Evolutionary conservation across 2,329 filamentous ascomycete genomes (phyloP).

Genomic region (Paracoccidioides brasiliensis): DNA sequence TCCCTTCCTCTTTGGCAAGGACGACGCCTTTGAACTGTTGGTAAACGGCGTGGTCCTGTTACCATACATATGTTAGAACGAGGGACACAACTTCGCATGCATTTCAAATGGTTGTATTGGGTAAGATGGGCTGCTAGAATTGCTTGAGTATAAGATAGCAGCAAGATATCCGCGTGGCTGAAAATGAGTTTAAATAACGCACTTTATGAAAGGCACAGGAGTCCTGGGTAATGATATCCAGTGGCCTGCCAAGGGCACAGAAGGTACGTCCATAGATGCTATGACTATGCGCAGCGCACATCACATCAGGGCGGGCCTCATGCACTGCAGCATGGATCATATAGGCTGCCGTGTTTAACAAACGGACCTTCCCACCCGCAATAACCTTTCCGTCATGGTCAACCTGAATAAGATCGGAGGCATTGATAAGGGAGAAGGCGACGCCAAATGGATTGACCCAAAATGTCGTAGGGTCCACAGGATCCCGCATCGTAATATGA

Average conservation of each 20-base stretch:
- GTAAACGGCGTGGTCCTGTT: constrained; percentile 40
- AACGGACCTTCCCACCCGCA: constrained; percentile 41
- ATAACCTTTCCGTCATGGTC: constrained; percentile 49
- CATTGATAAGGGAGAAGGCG: constrained; percentile 49
- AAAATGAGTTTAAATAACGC: not conserved
- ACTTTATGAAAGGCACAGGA: constrained; percentile 34
- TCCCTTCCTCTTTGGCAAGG: constrained; percentile 40
- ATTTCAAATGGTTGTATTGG: not conserved
- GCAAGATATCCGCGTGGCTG: not conserved
- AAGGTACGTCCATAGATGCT: constrained; percentile 38
- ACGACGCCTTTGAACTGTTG: constrained; percentile 42
- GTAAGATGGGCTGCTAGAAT: not conserved
- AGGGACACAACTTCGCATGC: not conserved
- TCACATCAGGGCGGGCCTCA: constrained; percentile 40
- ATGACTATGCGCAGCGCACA: constrained; percentile 44
- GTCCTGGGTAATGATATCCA: constrained; percentile 36
- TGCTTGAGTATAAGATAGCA: not conserved
- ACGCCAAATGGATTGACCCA: constrained; percentile 55
- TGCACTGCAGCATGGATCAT: constrained; percentile 45
- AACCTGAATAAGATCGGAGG: constrained; percentile 55
- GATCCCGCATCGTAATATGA: constrained; percentile 50
- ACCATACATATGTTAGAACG: not conserved
- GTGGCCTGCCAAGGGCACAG: constrained; percentile 27
- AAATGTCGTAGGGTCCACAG: constrained; percentile 46
- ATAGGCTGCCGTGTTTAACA: constrained; percentile 38